Evolutionary conservation across 2,329 filamentous ascomycete species (phyloP), one percentile per base, ranked within the genome.

Genomic region (Raffaelea deltoideospora): DNA sequence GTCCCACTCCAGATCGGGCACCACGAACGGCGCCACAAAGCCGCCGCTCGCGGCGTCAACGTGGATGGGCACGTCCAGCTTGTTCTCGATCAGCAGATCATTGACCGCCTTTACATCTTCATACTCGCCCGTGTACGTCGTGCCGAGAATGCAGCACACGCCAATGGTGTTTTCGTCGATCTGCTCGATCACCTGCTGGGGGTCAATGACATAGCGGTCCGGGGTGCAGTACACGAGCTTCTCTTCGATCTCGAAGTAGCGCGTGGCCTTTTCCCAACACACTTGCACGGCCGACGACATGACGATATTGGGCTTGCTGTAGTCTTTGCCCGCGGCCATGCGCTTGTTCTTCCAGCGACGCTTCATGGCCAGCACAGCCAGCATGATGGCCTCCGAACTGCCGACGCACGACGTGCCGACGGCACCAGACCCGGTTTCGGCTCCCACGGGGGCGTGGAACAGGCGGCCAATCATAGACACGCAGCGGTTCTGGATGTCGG

Each of bases 261-360:
- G 70, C 5, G 79, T 75, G 1, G 80, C 79, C 65, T 95, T 95
- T 58, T 95, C 86, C 87, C 87, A 95, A 67, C 86, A 94, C 29
- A 95, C 88, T 61, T 96, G 88, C 3, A 95, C 88, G 23, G 88
- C 87, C 20, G 83, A 85, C 49, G 83, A 90, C 88, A 96, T 95
- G 65, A 96, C 64, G 43, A 96, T 79, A 60, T 96, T 96, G 38
- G 88, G 88, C 31, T 71, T 70, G 43, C 86, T 82, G 42, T 57
- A 72, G 37, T 85, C 72, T 63, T 92, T 90, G 42, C 86, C 87
- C 48, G 74, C 82, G 5, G 81, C 85, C 54, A 79, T 72, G 48
- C 85, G 78, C 61, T 77, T 78, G 57, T 90, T 86, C 64, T 83
- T 78, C 88, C 88, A 96, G 50, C 79, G 75, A 63, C 79, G 85